Conservation (phyloP, 257 asterid genomes). For the Scutellaria minor region DNA sequence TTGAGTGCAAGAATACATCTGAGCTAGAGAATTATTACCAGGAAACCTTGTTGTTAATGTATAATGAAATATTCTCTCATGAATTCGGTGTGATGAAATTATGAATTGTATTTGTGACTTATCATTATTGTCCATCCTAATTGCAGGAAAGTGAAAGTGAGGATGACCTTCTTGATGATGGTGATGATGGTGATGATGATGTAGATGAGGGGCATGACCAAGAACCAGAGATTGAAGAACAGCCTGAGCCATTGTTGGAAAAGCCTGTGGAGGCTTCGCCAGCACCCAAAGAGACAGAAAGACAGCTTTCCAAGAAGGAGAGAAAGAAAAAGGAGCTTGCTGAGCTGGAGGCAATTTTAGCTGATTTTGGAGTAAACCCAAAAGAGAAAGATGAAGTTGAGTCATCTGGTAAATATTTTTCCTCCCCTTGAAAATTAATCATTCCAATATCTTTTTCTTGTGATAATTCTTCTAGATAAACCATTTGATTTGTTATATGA, state of each 20-base stretch:
- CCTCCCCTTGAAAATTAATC: not conserved
- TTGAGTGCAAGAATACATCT: not conserved
- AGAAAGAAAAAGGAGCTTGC: constrained; percentile 93
- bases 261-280: constrained; percentile 60
- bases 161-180: constrained; percentile 67
- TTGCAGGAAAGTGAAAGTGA: constrained; percentile 68
- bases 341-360: constrained; percentile 89
- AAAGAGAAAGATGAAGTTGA: constrained; percentile 62
- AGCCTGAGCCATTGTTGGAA: constrained; percentile 50
- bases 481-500: not conserved
- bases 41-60: not conserved
- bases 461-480: not conserved
- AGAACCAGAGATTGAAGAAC: constrained; percentile 61
- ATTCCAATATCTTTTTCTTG: constrained; percentile 3
- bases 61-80: not conserved
- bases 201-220: constrained; percentile 73
- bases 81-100: not conserved
- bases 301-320: constrained; percentile 96
- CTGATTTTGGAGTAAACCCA: constrained; percentile 75
- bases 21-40: not conserved
- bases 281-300: constrained; percentile 82
- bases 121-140: constrained; percentile 21
- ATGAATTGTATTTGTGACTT: constrained; percentile 14
- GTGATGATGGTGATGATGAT: constrained; percentile 67
- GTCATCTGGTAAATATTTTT: constrained; percentile 57